Percentiles rank a stretch among this genome's conserved stretches.
Conservation (phyloP, 352 stramenopile genomes). For the Phytophthora litchii region DNA sequence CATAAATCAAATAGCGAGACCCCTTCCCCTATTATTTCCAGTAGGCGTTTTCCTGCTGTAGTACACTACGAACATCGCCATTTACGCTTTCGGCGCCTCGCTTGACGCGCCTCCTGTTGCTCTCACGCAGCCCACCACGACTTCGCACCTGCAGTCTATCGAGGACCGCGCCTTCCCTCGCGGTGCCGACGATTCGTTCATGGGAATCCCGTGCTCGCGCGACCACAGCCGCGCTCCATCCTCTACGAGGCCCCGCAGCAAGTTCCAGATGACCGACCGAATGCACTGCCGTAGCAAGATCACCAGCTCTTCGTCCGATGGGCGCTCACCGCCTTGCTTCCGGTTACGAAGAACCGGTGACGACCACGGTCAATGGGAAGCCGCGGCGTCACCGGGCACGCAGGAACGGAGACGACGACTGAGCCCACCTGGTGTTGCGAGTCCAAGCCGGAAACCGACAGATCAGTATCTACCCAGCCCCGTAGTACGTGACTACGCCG, state of each 20-base stretch:
- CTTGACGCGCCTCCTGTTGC: constrained; percentile 4
- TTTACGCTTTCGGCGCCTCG: constrained; percentile 9
- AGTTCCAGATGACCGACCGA: constrained; percentile 24
- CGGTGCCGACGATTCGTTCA: constrained; percentile 29
- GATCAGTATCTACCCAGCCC: constrained; percentile 41
- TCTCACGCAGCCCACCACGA: constrained; percentile 16
- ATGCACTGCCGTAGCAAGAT: constrained; percentile 23
- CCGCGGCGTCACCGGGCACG: constrained; percentile 6
- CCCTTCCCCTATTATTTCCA: constrained; percentile 42
- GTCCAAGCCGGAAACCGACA: constrained; percentile 13
- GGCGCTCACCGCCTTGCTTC: constrained; percentile 23
- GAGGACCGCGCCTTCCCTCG: constrained; percentile 19
- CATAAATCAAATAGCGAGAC: constrained; percentile 38
- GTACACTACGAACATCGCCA: neutral
- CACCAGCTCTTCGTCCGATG: constrained; percentile 26
- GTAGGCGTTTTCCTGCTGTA: constrained; percentile 22
- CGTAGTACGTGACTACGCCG: constrained; percentile 69
- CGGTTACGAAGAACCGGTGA: constrained; percentile 13
- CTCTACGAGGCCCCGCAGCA: constrained; percentile 11
- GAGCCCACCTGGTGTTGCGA: constrained; percentile 5
- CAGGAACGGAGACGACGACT: constrained; percentile 23
- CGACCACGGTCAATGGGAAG: constrained; percentile 7
- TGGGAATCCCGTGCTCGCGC: constrained; percentile 51
- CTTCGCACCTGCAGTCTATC: constrained; percentile 22
- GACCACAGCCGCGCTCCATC: constrained; percentile 33